Base-by-base conservation (phyloP, 2,329 filamentous ascomycete species). In the Aspergillus luchuensis region DNA sequence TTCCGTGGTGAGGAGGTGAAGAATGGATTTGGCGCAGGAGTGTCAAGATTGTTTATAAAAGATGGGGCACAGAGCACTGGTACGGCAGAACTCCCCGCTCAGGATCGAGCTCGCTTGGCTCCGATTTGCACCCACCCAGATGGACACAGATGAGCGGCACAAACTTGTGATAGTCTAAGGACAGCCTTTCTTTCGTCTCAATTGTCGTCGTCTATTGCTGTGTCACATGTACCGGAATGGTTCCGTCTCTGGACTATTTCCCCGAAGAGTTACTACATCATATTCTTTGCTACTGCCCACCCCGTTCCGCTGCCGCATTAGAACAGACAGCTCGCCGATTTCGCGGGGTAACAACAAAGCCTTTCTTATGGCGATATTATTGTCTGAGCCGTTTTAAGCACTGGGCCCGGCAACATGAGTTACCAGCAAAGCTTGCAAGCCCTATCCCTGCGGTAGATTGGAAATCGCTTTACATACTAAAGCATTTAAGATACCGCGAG, bases 261-360 rank as follows among this genome's bases (percentile, higher is more conserved):
- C 93, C 93, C 43, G 90, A 94, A 76, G 95, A 99, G 80, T 85
- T 98, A 64, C 83, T 98, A 69, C 87, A 91, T 72, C 84, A 88
- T 56, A 90, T 98, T 66, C 83, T 97, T 66, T 82, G 83, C 63
- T 87, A 87, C 71, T 80, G 87, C 54, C 78, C 82, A 52, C 82
- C 85, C 8, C 68, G 67, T 48, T 80, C 80, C 41, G 78, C 85
- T 33, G 74, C 84, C 47, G 76, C 81, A 78, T 72, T 86, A 76
- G 71, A 89, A 83, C 66, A 80, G 25, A 81, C 89, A 10, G 91
- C 85, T 21, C 85, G 80, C 66, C 86, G 87, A 60, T 84, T 94
- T 67, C 80, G 86, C 67, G 80, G 81, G 51, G 80, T 96, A 58
- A 84, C 87, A 41, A 87, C 88, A 67, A 89, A 91, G 60, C 87